phyloP scores from a whole-genome alignment of 2,329 filamentous ascomycete genomes.

The Claviceps citrina region DNA sequence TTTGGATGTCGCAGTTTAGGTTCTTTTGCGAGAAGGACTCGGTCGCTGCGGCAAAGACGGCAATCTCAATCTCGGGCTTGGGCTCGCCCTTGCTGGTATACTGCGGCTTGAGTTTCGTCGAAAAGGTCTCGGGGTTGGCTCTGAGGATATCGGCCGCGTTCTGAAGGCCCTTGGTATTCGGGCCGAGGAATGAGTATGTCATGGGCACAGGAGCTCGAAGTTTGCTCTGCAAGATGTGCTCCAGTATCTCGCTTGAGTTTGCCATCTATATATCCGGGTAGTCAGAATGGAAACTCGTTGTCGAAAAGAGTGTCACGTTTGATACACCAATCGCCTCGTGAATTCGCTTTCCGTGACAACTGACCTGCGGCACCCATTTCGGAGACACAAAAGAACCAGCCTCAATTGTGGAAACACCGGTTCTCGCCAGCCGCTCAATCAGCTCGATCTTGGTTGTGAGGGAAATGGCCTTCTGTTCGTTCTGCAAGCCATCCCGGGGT shows the following conservation, averaged over 20 bases:
- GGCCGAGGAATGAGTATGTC: conserved; percentile 67
- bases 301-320: background rate
- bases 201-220: conserved; percentile 40
- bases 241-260: conserved; percentile 58
- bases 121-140: conserved; percentile 32
- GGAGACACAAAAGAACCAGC: conserved; percentile 71
- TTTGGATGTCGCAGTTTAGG: conserved; percentile 64
- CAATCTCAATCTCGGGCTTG: conserved; percentile 48
- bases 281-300: background rate
- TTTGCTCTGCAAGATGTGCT: conserved; percentile 46
- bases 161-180: conserved; percentile 58
- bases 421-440: conserved; percentile 50
- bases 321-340: background rate
- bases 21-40: conserved; percentile 70
- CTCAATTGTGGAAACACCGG: conserved; percentile 61
- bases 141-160: conserved; percentile 42
- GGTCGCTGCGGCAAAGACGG: conserved; percentile 69
- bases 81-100: conserved; percentile 21
- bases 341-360: conserved; percentile 4
- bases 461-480: conserved; percentile 59
- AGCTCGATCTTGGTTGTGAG: conserved; percentile 62
- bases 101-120: conserved; percentile 33
- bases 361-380: conserved; percentile 70
- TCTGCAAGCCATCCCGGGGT: conserved; percentile 74
- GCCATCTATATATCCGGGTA: conserved; percentile 45